Evolutionary conservation across 352 stramenopile genomes (phyloP).

Genomic region (Phytophthora europaea): DNA sequence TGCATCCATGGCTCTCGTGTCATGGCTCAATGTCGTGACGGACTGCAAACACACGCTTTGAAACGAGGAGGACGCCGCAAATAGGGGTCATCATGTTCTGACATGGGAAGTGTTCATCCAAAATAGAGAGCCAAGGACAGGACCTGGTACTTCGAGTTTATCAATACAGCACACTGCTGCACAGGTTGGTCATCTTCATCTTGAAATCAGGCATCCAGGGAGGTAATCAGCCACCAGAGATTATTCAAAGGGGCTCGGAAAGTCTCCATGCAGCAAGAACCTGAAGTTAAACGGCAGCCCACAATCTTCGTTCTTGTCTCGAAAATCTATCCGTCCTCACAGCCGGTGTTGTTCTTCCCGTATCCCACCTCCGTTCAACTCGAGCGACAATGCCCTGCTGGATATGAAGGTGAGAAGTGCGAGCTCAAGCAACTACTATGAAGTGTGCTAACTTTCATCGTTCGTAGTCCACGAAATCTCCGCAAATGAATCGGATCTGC

Average conservation of each 20-base stretch:
- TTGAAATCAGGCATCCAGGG: neutral
- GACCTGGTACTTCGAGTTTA: neutral
- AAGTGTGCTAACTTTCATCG: constrained; percentile 4
- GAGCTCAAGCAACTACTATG: neutral
- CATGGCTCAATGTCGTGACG: constrained; percentile 25
- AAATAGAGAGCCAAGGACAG: constrained; percentile 19
- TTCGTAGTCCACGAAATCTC: constrained; percentile 48
- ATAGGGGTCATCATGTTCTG: constrained; percentile 24
- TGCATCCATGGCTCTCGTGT: constrained; percentile 34
- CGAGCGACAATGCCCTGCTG: constrained; percentile 53
- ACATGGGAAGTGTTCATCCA: neutral
- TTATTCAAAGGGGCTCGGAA: neutral
- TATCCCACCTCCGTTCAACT: constrained; percentile 59
- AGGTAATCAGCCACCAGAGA: neutral
- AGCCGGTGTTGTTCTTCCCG: constrained; percentile 70
- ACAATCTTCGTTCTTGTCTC: constrained; percentile 68
- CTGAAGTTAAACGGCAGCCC: constrained; percentile 30
- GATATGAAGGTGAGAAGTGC: constrained; percentile 62
- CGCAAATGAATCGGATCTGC: constrained; percentile 29
- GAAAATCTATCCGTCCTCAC: constrained; percentile 42
- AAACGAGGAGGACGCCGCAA: constrained; percentile 28
- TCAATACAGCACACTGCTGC: constrained; percentile 5
- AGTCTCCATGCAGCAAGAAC: constrained; percentile 27
- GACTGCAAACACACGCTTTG: neutral
- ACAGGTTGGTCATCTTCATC: neutral